phyloP scores from a whole-genome alignment of 73 alveolate species.

The Symbiodinium natans region DNA sequence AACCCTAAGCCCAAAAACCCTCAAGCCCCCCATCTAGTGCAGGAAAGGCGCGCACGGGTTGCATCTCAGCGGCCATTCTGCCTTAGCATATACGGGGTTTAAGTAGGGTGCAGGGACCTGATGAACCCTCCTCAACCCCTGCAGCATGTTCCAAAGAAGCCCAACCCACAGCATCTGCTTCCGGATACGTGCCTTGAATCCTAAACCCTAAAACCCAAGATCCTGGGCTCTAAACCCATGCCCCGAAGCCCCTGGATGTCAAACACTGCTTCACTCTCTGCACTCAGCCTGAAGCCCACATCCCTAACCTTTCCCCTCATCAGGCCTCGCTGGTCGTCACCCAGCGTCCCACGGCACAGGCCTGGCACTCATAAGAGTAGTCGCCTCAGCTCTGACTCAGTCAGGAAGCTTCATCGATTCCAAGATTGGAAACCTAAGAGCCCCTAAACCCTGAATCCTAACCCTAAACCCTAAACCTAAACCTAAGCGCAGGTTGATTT shows the following conservation, averaged over 20 bases:
- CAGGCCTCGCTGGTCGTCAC: conserved; percentile 46
- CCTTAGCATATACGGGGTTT: neutral
- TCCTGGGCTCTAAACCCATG: neutral
- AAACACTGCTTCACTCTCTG: too few relatives aligned
- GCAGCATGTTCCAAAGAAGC: neutral
- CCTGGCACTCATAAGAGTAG: conserved; percentile 4
- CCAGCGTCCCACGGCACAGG: conserved; percentile 46
- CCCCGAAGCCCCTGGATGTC: neutral
- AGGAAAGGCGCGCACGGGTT: conserved; percentile 31
- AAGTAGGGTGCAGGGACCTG: too few relatives aligned
- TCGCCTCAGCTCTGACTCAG: too few relatives aligned
- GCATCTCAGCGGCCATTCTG: conserved; percentile 80
- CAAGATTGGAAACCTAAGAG: too few relatives aligned
- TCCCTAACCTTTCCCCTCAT: neutral
- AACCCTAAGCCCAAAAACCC: neutral
- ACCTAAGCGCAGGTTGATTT: too few relatives aligned
- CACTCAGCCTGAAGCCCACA: neutral
- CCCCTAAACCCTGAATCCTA: too few relatives aligned
- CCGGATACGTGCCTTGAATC: neutral
- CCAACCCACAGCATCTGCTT: too few relatives aligned
- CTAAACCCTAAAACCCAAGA: neutral
- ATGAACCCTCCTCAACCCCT: neutral
- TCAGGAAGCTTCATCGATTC: too few relatives aligned
- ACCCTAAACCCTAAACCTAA: too few relatives aligned
- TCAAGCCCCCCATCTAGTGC: neutral